Evolutionary conservation across 345 rosid species (phyloP), one percentile per base, ranked within the genome.

Genomic region (Hevea brasiliensis): DNA sequence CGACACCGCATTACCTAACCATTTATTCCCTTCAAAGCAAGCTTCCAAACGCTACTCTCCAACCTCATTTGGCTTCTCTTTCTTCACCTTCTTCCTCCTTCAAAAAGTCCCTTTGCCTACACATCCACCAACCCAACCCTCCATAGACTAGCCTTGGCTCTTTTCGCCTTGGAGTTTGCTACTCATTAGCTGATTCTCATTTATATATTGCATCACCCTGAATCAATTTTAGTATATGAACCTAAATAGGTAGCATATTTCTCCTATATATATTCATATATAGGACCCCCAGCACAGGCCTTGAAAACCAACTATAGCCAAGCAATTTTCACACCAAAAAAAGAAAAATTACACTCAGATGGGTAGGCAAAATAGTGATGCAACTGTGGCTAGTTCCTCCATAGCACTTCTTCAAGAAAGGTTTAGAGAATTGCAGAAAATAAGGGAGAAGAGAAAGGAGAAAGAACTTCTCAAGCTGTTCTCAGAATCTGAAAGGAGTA

Each of bases 381-480:
- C 88, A 42, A 75, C 81, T 12, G 48, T 70, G 71, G 86, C 66
- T 37, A 81, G 53, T 67, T 87, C 96, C 61, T 90, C 96, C 20
- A 90, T 90, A 37, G 89, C 96, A 24, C 90, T 90, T 47, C 73
- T 90, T 61, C 92, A 85, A 76, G 88, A 88, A 67, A 85, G 95
- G 81, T 88, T 90, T 63, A 87, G 82, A 23, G 79, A 88, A 74
- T 74, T 90, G n/a, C 84, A 90, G 74, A 87, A 80, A 70, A 84
- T 72, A 61, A 87, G 83, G 72, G 89, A 87, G 75, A 87, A 76
- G 72, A 87, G 92, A 75, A 86, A 83, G 67, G 85, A 82, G 76
- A 86, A 75, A 72, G 89, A 88, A 76, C 83, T 85, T 40, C 78
- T 83, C 66, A 85, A 80, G 70, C 82, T 76, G 6, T 75, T 83